Evolutionary conservation across 331 rosid species (phyloP).

Genomic region (Quercus tomentella): DNA sequence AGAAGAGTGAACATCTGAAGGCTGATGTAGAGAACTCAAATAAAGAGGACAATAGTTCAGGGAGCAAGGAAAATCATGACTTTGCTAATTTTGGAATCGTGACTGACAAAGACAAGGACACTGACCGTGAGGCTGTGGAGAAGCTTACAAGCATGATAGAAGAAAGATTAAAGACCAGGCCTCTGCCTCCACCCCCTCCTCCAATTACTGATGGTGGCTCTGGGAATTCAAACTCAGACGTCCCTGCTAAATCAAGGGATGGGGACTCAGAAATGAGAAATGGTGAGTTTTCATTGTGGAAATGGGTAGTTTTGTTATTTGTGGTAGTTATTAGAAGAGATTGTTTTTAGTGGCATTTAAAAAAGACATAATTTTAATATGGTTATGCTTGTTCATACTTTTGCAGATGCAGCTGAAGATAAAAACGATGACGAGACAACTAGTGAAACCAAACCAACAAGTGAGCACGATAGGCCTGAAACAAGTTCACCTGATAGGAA

Average conservation of each 20-base stretch:
- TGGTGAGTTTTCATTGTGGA: constrained; percentile 43
- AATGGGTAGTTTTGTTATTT: constrained; percentile 13
- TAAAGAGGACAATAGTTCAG: constrained; percentile 54
- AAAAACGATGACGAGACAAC: constrained; percentile 67
- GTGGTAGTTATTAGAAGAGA: not conserved
- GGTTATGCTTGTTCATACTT: constrained; percentile 15
- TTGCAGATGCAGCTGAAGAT: constrained; percentile 64
- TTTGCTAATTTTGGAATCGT: constrained; percentile 61
- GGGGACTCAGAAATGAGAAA: constrained; percentile 66
- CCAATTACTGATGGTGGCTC: constrained; percentile 50
- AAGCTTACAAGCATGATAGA: constrained; percentile 76
- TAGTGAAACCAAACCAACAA: constrained; percentile 50
- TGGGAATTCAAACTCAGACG: constrained; percentile 40
- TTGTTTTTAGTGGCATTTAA: not conserved
- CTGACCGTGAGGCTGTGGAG: constrained; percentile 61
- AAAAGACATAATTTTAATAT: not conserved
- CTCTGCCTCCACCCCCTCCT: constrained; percentile 74
- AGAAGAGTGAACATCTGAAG: constrained; percentile 43
- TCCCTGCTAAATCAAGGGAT: constrained; percentile 61
- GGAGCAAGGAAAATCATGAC: constrained; percentile 59
- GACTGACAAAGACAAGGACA: constrained; percentile 83
- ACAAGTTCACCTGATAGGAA: constrained; percentile 72
- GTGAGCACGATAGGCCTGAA: constrained; percentile 76
- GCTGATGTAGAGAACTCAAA: constrained; percentile 44
- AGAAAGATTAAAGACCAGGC: constrained; percentile 84